Conservation (phyloP, 306 rosid genomes). For the Vicia villosa region DNA sequence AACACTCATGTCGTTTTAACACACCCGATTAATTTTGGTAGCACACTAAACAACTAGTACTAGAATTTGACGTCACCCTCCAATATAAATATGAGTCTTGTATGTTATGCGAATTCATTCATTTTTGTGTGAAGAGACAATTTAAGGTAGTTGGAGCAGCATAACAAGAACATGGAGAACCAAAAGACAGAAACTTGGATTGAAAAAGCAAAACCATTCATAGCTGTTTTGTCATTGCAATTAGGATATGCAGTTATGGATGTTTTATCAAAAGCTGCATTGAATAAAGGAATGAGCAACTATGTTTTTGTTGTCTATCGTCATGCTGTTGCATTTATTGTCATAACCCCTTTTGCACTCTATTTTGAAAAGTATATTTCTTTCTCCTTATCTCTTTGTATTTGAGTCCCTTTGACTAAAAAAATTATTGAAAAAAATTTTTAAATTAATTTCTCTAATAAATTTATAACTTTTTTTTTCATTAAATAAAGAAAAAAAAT, state of each 20-base stretch:
- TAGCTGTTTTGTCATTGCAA: conserved; percentile 81
- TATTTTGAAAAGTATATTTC: conserved; percentile 65
- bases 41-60: background rate
- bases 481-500: too few species aligned
- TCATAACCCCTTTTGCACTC: conserved; percentile 77
- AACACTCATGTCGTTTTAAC: too few species aligned
- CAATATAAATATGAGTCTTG: conserved; percentile 31
- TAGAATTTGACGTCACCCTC: conserved; percentile 10
- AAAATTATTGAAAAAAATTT: too few species aligned
- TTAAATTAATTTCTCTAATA: background rate
- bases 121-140: conserved; percentile 28
- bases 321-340: conserved; percentile 67
- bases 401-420: too few species aligned
- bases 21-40: too few species aligned
- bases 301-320: conserved; percentile 87
- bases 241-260: conserved; percentile 93
- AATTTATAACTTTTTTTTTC: conserved; percentile 33
- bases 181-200: background rate
- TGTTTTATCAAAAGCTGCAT: conserved; percentile 80
- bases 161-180: conserved; percentile 40
- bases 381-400: background rate
- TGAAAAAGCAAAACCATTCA: conserved; percentile 61
- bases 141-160: conserved; percentile 12
- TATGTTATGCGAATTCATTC: background rate
- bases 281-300: conserved; percentile 90